These are phyloP conservation scores for Neurospora cerealis DNA, from an alignment of 495 filamentous ascomycete genomes.

Conservation along the genomic window DNA sequence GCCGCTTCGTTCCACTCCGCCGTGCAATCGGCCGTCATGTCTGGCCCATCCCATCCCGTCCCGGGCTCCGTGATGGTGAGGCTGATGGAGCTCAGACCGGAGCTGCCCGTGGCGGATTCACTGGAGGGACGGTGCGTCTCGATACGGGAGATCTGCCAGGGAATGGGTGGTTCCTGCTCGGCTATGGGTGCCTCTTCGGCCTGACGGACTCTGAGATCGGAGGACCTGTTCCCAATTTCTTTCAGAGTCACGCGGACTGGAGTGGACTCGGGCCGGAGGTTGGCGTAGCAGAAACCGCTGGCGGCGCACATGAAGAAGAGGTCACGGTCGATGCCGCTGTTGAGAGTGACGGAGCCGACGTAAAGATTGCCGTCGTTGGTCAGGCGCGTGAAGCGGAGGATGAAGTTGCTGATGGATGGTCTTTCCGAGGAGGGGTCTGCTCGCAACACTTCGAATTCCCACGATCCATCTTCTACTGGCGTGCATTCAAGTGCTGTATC, in stretches of 20 bases:
- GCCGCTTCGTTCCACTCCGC: background rate
- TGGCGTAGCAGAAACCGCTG: background rate
- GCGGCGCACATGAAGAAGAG: background rate
- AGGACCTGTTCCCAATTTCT: background rate
- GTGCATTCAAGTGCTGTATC: background rate
- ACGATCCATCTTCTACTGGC: background rate
- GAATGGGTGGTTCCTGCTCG: background rate
- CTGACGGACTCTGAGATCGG: background rate
- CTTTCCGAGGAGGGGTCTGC: background rate
- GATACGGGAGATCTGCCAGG: constrained; percentile 2
- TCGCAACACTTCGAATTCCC: background rate
- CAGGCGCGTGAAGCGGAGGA: background rate
- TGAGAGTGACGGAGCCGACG: background rate
- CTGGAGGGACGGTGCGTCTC: background rate
- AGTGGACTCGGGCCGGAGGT: background rate
- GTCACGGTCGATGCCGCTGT: background rate
- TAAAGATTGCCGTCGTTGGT: background rate
- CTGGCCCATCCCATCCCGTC: background rate
- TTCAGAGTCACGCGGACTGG: background rate
- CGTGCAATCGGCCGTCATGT: background rate
- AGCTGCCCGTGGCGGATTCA: background rate
- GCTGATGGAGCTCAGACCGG: background rate
- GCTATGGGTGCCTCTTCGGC: background rate
- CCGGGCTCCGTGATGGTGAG: constrained; percentile 4
- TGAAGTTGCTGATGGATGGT: background rate